Base-by-base conservation (phyloP, 1,139 yeast species). In the Pichia sp. region DNA sequence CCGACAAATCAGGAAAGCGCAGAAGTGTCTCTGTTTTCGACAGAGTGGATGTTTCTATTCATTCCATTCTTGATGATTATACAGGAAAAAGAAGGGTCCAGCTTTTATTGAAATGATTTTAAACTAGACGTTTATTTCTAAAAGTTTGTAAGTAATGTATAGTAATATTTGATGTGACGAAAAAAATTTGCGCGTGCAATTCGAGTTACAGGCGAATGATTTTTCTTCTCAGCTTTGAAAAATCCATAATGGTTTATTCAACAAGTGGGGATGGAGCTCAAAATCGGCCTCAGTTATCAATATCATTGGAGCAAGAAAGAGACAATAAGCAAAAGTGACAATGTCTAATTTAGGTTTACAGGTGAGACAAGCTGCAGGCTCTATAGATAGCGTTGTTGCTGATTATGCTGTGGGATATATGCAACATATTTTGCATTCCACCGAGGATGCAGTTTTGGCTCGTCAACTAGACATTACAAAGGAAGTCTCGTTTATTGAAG, bases 21-120 rank as follows among this genome's bases (percentile, higher is more conserved):
- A 77, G 80, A 68, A 75, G 72, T 3, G 74, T 93, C 36, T 82
- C 84, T 16, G 90, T 93, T 1, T 93, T 93, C 70, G 97, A 92
- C 67, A 85, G 84, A 68, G 95, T 93, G 36, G 75, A 78, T 47
- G 98, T 93, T 19, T 85, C 82, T 64, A 92, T 93, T 26, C 85
- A 80, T 65, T 87, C 96, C 4, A 80, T 86, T 29, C 77, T 89
- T 68, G 97, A 93, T 68, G 95, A 89, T 58, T 78, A 83, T 47
- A 89, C 96, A 10, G 97, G 97, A 52, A 93, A 92, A 76, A 84
- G 99, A 73, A 90, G 85, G 72, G 97, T 96, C 0, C 92, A 87
- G 68, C 76, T 93, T 70, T 67, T 79, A 56, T 75, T 84, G 56
- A 77, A 75, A 63, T 81, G 71, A 61, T 46, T 36, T 10, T 15